phyloP scores from a whole-genome alignment of 176 grass and related monocot genomes.

The Canna indica region DNA sequence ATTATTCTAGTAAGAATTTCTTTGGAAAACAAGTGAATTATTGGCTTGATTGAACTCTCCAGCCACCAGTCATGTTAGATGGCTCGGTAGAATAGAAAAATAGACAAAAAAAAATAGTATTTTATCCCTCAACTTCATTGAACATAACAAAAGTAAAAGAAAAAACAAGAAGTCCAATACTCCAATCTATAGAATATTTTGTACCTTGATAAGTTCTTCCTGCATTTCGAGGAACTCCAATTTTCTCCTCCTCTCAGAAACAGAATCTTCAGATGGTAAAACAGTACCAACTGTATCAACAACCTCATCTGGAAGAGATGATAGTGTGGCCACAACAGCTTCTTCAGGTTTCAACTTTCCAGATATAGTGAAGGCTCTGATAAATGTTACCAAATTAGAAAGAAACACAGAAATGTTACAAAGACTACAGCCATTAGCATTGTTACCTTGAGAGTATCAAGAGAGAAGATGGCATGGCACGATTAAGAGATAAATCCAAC shows the following conservation, averaged over 20 bases:
- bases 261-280: constrained; percentile 94
- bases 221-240: constrained; percentile 99
- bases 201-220: constrained; percentile 99
- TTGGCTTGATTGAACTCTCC: no score
- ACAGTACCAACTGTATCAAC: constrained; percentile 94
- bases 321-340: constrained; percentile 94
- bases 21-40: not conserved
- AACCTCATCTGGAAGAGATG: constrained; percentile 97
- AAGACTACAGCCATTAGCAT: not conserved
- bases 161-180: not conserved
- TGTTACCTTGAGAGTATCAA: constrained; percentile 93
- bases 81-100: not conserved
- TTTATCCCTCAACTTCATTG: no score
- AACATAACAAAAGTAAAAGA: not conserved
- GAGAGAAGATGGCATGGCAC: constrained; percentile 88
- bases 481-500: constrained; percentile 95
- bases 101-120: no score
- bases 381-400: constrained; percentile 15
- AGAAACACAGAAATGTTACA: not conserved
- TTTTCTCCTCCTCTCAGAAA: constrained; percentile 88
- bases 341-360: constrained; percentile 97
- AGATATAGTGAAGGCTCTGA: constrained; percentile 89
- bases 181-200: not conserved
- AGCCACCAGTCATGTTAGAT: not conserved
- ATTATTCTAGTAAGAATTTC: not conserved